Conservation (phyloP, 805 yeast species). For the Pichia membranifaciens region DNA sequence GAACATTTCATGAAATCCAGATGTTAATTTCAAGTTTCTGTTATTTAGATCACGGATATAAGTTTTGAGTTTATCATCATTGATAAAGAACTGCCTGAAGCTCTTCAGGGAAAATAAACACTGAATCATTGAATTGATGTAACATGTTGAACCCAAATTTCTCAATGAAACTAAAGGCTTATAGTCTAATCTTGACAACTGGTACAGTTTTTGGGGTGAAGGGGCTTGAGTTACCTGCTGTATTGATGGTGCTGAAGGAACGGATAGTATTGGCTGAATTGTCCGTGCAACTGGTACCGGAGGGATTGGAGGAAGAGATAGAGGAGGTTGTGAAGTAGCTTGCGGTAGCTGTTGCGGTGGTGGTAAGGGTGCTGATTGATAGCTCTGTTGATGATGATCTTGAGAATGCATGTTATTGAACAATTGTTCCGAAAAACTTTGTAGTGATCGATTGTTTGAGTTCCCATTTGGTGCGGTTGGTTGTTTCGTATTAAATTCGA, state of each 20-base stretch:
- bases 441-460: background rate
- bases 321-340: no score
- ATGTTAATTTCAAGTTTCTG: conserved; percentile 28
- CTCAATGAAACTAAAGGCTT: conserved; percentile 37
- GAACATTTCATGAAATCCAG: conserved; percentile 49
- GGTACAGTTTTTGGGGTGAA: background rate
- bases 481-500: background rate
- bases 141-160: conserved; percentile 71
- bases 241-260: background rate
- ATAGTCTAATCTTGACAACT: conserved; percentile 7
- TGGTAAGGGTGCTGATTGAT: background rate
- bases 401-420: background rate
- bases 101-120: conserved; percentile 51
- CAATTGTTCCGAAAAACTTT: background rate
- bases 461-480: background rate
- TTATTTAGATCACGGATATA: conserved; percentile 8
- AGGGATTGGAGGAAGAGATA: background rate
- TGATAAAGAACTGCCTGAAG: conserved; percentile 45
- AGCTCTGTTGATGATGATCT: background rate
- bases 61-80: conserved; percentile 26
- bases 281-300: background rate
- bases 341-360: no score
- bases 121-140: conserved; percentile 69
- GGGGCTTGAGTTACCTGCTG: no score
- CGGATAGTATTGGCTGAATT: background rate